Conservation (phyloP, 1,284 basidiomycete genomes). For the Cryptococcus depauperatus region DNA sequence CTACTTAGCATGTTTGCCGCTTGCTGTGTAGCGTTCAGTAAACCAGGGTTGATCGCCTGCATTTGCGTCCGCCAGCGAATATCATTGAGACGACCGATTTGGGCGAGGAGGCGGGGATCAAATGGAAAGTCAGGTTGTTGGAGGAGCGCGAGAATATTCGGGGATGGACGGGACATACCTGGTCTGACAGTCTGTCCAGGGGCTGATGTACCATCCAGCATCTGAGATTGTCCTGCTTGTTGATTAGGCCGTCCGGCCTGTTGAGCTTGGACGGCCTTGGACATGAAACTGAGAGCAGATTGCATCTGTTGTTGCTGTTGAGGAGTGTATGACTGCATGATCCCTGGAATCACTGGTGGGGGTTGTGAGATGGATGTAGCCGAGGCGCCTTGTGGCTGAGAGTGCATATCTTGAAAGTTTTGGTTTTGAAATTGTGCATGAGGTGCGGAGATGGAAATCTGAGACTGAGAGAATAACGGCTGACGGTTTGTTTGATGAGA, state of each 20-base stretch:
- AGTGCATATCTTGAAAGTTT: no score
- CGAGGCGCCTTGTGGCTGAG: no score
- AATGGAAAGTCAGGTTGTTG: conserved; percentile 34
- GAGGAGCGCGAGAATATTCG: not conserved
- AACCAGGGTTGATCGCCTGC: conserved; percentile 24
- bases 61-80: conserved; percentile 29
- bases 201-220: no score
- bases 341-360: not conserved
- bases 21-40: conserved; percentile 17
- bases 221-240: no score
- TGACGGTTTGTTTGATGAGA: no score
- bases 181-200: no score
- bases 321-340: conserved; percentile 10
- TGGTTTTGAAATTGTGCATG: no score
- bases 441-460: no score
- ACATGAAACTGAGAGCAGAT: conserved; percentile 25
- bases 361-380: no score
- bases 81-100: conserved; percentile 22
- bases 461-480: no score
- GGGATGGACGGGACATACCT: no score
- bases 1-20: conserved; percentile 18
- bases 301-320: conserved; percentile 34
- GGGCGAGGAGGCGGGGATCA: conserved; percentile 28
- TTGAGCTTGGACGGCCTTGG: conserved; percentile 19
- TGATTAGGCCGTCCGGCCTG: no score